Percentiles rank a stretch among this genome's conserved stretches.
These are phyloP conservation scores for Primulina eburnea DNA, from an alignment of 257 asterid species.

Conservation along the genomic window DNA sequence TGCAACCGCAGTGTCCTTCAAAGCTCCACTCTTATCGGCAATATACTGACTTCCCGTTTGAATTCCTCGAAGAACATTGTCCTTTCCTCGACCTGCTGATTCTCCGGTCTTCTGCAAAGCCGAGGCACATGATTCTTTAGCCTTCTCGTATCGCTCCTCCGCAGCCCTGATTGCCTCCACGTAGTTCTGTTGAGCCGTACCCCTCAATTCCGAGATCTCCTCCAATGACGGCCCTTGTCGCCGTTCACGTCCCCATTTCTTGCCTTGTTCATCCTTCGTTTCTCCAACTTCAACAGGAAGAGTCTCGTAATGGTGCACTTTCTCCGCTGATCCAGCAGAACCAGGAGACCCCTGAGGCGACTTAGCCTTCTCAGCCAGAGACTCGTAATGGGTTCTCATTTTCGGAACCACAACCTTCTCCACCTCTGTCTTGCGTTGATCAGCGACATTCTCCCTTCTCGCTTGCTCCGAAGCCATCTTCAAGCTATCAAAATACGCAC, in stretches of 20 bases:
- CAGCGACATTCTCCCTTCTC: conserved; percentile 39
- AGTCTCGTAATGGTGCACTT: background rate
- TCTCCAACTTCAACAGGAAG: background rate
- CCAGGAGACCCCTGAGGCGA: background rate
- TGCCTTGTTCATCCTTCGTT: background rate
- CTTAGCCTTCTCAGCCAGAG: conserved; percentile 27
- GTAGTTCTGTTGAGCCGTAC: conserved; percentile 61
- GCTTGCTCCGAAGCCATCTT: conserved; percentile 43
- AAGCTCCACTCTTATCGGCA: conserved; percentile 18
- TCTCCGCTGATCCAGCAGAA: conserved; percentile 1
- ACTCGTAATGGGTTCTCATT: conserved; percentile 51
- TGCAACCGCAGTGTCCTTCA: conserved; percentile 29
- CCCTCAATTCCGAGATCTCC: conserved; percentile 48
- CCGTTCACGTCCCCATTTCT: background rate
- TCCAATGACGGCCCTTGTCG: conserved; percentile 39
- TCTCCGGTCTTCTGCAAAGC: conserved; percentile 24
- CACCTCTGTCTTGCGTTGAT: conserved; percentile 27
- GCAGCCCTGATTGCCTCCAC: conserved; percentile 50
- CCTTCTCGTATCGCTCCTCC: conserved; percentile 38
- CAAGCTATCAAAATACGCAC: too few species aligned
- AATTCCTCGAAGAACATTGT: conserved; percentile 5
- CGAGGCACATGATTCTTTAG: conserved; percentile 21
- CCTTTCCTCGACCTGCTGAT: conserved; percentile 17
- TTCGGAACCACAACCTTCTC: conserved; percentile 54
- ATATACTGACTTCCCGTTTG: conserved; percentile 9